These are phyloP conservation scores for Exophiala spinifera DNA, from an alignment of 2,329 filamentous ascomycete species.

Conservation along the genomic window DNA sequence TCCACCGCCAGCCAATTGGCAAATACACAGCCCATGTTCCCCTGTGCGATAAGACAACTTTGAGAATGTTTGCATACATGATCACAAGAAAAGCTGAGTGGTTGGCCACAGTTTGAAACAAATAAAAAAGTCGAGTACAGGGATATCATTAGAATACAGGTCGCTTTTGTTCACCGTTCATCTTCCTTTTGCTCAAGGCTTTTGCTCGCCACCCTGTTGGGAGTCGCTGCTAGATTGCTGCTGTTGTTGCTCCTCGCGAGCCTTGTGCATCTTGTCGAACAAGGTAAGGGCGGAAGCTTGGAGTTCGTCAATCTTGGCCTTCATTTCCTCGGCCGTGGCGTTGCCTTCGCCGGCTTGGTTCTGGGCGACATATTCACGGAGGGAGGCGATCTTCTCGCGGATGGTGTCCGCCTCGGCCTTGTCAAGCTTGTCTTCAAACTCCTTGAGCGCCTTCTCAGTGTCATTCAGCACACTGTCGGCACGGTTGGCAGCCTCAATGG, in stretches of 20 bases:
- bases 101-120: constrained; percentile 1
- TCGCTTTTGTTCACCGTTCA: constrained; percentile 12
- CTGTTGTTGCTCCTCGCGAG: constrained; percentile 63
- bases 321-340: constrained; percentile 86
- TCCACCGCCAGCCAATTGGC: constrained; percentile 2
- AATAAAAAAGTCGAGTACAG: constrained; percentile 24
- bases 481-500: constrained; percentile 96
- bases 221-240: constrained; percentile 41
- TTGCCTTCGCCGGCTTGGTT: constrained; percentile 88
- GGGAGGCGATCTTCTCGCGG: constrained; percentile 82
- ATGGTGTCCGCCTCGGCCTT: constrained; percentile 92
- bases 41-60: not conserved
- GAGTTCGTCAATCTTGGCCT: constrained; percentile 98
- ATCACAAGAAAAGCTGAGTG: constrained; percentile 8
- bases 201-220: constrained; percentile 31
- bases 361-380: constrained; percentile 89
- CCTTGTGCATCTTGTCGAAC: constrained; percentile 99
- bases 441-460: constrained; percentile 96
- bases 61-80: constrained; percentile 7
- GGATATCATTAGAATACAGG: constrained; percentile 32
- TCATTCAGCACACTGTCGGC: constrained; percentile 95
- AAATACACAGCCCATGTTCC: not conserved
- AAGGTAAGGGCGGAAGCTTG: constrained; percentile 93
- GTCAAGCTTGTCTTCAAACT: constrained; percentile 93
- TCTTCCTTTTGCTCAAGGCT: constrained; percentile 44